Base-by-base conservation (phyloP, 208 protist genomes). In the Naegleria lovaniensis region DNA sequence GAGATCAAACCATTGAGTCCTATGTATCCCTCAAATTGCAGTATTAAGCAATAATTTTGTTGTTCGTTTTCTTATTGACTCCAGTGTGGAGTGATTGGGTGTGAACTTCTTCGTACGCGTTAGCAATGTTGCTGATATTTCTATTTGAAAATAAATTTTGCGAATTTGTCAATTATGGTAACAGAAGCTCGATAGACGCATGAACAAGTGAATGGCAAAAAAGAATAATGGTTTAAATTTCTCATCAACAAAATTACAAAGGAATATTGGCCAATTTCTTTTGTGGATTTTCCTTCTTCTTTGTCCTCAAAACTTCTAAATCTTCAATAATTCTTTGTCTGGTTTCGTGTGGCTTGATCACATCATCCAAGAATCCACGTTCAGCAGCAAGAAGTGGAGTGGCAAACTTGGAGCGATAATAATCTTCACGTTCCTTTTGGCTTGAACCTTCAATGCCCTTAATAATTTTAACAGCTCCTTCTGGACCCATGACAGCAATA, bases 231-330 rank as follows among this genome's bases (percentile, higher is more conserved):
- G 55, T 67, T 67, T 67, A 48, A 48, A 48, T 15, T 84, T 41
- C 67, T 36, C n/a, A 36, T 79, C n/a, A 40, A 85, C 19, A 85
- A 85, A 36, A 87, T 93, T 95, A 99, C 38, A 99, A 95, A 29
- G 97, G 97, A 91, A 98, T 98, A 95, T 98, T 99, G 90, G 94
- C 96, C 94, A 99, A 97, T 93, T 98, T 98, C 93, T 96, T 97
- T 91, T 92, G 94, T 38, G 97, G 97, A 90, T 97, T 97, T 36
- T 86, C 58, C 33, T 96, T 90, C 59, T 97, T 84, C 94, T 99
- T 99, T 90, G 89, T 93, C 38, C 93, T 83, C 13, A 99, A 94
- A 5, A 97, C 90, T 90, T 98, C 95, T 5, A 99, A 95, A 91
- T 99, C 97, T 89, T 97, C 95, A 94, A 95, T 97, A 79, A 99